phyloP scores from a whole-genome alignment of 768 basidiomycete genomes.

The Phanerochaete sordida region DNA sequence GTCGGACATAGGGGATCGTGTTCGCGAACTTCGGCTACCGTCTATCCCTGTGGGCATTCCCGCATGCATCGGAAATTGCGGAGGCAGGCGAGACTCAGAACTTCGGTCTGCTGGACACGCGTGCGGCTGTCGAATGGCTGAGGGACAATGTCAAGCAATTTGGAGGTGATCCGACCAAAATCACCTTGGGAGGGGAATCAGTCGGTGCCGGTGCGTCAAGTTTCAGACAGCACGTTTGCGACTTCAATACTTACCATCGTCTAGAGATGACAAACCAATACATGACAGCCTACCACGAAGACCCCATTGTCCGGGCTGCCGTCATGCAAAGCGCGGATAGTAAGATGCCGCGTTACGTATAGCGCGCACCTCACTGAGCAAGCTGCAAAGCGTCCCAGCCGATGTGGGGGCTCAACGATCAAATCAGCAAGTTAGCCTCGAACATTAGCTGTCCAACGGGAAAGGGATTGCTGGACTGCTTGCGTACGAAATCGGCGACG shows the following conservation, averaged over 20 bases:
- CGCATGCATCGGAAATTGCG: conserved; percentile 20
- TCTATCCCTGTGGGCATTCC: conserved; percentile 21
- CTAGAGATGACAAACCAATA: conserved; percentile 22
- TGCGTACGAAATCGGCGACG: conserved; percentile 18
- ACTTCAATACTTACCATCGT: background rate
- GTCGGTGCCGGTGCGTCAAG: conserved; percentile 17
- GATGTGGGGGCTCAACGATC: conserved; percentile 19
- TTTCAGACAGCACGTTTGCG: background rate
- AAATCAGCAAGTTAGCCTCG: conserved; percentile 16
- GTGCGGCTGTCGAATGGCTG: conserved; percentile 31
- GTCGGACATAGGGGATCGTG: conserved; percentile 14
- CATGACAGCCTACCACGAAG: conserved; percentile 17
- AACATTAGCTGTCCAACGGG: conserved; percentile 22
- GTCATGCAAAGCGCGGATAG: conserved; percentile 26
- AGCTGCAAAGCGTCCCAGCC: conserved; percentile 20
- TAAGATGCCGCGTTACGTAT: conserved; percentile 8
- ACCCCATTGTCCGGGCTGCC: conserved; percentile 20
- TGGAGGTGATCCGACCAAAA: conserved; percentile 26
- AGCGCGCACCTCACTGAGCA: background rate
- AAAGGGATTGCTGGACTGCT: conserved; percentile 18
- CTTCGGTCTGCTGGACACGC: conserved; percentile 22
- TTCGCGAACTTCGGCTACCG: conserved; percentile 25
- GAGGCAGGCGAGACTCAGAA: conserved; percentile 23
- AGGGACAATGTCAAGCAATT: conserved; percentile 29
- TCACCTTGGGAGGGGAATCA: conserved; percentile 23